Evolutionary conservation across 2,329 filamentous ascomycete genomes (phyloP).

Genomic region (Salinomyces thailandicus): DNA sequence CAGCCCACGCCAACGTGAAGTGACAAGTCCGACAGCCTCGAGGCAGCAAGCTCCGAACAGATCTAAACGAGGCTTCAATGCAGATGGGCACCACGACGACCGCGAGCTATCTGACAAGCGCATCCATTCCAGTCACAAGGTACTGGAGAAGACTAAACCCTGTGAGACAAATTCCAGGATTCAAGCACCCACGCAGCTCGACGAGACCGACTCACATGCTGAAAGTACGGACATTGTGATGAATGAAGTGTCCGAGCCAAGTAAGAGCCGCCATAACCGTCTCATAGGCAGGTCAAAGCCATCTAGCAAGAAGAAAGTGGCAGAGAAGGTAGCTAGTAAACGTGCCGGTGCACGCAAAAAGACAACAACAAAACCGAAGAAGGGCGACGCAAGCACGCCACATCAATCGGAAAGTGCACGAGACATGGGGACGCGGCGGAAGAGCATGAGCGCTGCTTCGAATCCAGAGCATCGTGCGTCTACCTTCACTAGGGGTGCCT

Average conservation of each 20-base stretch:
- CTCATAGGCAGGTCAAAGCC: constrained; percentile 38
- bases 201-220: constrained; percentile 7
- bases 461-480: background rate
- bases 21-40: too few relatives aligned
- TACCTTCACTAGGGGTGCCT: constrained; percentile 5
- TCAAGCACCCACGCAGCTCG: constrained; percentile 32
- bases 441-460: constrained; percentile 16
- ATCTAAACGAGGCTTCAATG: too few relatives aligned
- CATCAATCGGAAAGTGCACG: background rate
- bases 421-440: constrained; percentile 10
- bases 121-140: too few relatives aligned
- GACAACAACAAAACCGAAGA: constrained; percentile 11
- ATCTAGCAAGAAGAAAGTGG: constrained; percentile 24
- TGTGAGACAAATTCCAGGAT: too few relatives aligned
- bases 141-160: too few relatives aligned
- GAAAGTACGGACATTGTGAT: constrained; percentile 17
- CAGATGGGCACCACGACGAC: too few relatives aligned
- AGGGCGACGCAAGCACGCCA: background rate
- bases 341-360: constrained; percentile 24
- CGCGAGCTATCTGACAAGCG: too few relatives aligned
- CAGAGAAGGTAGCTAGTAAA: constrained; percentile 26
- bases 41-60: too few relatives aligned
- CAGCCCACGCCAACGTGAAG: constrained; percentile 16
- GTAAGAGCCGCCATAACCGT: constrained; percentile 28
- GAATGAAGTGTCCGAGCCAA: constrained; percentile 14